Base-by-base conservation (phyloP, 148 eudicot species). In the Selenicereus undatus region DNA sequence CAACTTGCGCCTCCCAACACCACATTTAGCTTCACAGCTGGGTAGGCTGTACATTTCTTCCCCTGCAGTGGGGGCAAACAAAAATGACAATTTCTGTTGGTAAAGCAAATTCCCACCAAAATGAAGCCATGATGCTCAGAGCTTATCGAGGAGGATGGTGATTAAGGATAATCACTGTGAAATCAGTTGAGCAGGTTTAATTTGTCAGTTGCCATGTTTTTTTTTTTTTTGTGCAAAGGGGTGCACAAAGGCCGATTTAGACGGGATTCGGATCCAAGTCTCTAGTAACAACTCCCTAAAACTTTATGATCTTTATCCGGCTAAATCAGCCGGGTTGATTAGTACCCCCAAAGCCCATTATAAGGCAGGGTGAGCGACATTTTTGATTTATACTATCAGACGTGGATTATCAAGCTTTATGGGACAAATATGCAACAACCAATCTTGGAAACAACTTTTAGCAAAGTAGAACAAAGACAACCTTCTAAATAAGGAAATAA, bases 1-100 rank as follows among this genome's bases (percentile, higher is more conserved):
- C 99, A 97, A 12, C 86, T 90, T 54, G 88, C 99, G 42, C 98
- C 99, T 69, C 83, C 82, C 78, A 97, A 76, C 12, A 94, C 86
- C 39, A 94, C 95, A 56, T 97, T 88, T 32, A 97, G 93, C 84
- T 94, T 97, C 84, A 94, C 99, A 30, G 98, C 99, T 7, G 97
- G 99, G 77, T 94, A 92, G 29, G 98, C 99, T 16, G 98, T 97
- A 24, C 99, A 97, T 82, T 94, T 97, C 87, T 83, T 97, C 4
- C 99, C 99, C 99, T 97, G 81, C 75, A 85, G 16, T 17, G 16
- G 71, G 52, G 14, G 51, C 2, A 24, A 66, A 73, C 24, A 45
- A 54, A 66, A 22, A 43, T 29, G 35, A 30, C 11, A 6, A 39
- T 3, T 43, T 77, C 21, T 39, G 10, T 56, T 14, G 11, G 11